A percentile compares a stretch with the other conserved stretches of the same genome.
Evolutionary conservation across 1,139 yeast species (phyloP).

Genomic region (Pichia norvegensis): DNA sequence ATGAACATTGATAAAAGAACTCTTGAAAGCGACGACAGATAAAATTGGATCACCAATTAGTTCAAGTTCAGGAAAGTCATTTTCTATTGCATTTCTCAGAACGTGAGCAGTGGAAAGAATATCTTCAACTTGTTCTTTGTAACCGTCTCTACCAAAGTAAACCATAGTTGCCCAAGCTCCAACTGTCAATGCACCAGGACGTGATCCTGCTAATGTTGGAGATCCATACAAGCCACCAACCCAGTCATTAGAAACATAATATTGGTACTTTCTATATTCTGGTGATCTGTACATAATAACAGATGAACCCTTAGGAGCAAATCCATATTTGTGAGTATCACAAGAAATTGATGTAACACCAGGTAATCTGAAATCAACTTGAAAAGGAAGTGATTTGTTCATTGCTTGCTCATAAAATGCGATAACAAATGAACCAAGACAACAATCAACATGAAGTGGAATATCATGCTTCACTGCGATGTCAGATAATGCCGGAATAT

Average conservation of each 20-base stretch:
- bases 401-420: conserved; percentile 68
- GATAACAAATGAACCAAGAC: conserved; percentile 86
- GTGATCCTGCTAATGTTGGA: conserved; percentile 91
- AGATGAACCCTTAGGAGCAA: conserved; percentile 96
- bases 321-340: conserved; percentile 96
- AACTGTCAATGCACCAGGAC: conserved; percentile 94
- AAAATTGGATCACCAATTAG: conserved; percentile 80
- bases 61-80: conserved; percentile 45
- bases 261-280: conserved; percentile 68
- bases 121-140: conserved; percentile 53
- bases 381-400: conserved; percentile 40
- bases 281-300: conserved; percentile 77
- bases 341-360: conserved; percentile 98
- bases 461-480: conserved; percentile 57
- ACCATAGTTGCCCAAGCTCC: conserved; percentile 96
- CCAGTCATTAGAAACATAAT: conserved; percentile 81
- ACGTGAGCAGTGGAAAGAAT: conserved; percentile 61
- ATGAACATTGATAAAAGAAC: conserved; percentile 55
- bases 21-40: conserved; percentile 73
- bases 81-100: conserved; percentile 42
- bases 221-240: conserved; percentile 94
- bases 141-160: conserved; percentile 73
- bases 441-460: conserved; percentile 92
- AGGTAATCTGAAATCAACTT: conserved; percentile 77
- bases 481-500: conserved; percentile 63